Evolutionary conservation across 768 basidiomycete species (phyloP).

Genomic region (Sporobolomyces phaffii): DNA sequence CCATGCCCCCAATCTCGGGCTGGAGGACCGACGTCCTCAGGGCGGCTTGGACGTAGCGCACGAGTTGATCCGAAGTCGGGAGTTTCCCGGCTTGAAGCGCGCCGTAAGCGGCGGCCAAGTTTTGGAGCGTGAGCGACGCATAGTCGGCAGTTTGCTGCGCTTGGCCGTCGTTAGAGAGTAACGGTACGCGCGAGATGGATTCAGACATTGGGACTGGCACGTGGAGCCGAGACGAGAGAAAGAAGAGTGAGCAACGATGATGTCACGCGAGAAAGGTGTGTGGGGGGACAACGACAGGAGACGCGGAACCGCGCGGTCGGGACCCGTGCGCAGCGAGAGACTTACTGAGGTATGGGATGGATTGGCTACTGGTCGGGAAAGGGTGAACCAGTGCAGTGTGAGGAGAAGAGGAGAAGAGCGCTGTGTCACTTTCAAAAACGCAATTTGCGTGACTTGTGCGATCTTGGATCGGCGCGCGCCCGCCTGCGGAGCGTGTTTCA

Average conservation of each 20-base stretch:
- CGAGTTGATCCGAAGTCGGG: constrained; percentile 45
- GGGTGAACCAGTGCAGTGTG: too few relatives aligned
- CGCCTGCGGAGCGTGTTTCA: too few relatives aligned
- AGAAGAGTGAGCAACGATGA: not conserved
- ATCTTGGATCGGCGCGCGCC: too few relatives aligned
- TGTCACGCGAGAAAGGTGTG: not conserved
- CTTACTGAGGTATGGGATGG: too few relatives aligned
- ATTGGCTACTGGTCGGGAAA: too few relatives aligned
- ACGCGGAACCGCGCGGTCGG: too few relatives aligned
- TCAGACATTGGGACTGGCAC: not conserved
- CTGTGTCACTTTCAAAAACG: too few relatives aligned
- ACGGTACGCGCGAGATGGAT: constrained; percentile 14
- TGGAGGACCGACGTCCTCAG: constrained; percentile 42
- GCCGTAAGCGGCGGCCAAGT: constrained; percentile 43
- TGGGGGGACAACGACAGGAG: too few relatives aligned
- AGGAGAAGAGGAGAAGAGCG: too few relatives aligned
- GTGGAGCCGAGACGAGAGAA: not conserved
- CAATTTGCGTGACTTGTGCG: too few relatives aligned
- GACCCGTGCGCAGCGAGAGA: too few relatives aligned
- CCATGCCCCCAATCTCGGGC: constrained; percentile 44
- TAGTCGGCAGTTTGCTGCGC: not conserved
- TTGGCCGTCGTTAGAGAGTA: not conserved
- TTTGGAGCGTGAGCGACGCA: constrained; percentile 18
- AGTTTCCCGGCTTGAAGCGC: constrained; percentile 47
- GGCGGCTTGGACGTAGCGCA: constrained; percentile 37